Percentiles rank a stretch among this genome's conserved stretches.
phyloP scores from a whole-genome alignment of 2,329 filamentous ascomycete genomes.

The Calonectria pauciramosa region DNA sequence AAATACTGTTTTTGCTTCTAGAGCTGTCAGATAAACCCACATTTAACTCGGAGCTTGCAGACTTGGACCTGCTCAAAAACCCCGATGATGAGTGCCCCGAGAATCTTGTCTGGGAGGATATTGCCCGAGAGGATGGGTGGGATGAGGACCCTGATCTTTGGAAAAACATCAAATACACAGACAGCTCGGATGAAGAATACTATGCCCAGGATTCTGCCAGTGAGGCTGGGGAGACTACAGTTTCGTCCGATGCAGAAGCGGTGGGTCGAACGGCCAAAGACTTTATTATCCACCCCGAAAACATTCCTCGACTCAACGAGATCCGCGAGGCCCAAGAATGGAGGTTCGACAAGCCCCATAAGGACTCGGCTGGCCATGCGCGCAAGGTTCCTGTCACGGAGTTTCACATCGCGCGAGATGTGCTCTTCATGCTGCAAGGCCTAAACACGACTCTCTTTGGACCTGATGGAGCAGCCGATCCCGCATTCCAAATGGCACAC shows the following conservation, averaged over 20 bases:
- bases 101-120: slow-evolving; percentile 81
- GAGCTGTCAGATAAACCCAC: slow-evolving; percentile 86
- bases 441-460: slow-evolving; percentile 81
- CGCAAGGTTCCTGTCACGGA: slow-evolving; percentile 73
- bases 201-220: slow-evolving; percentile 54
- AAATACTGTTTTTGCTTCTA: slow-evolving; percentile 83
- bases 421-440: slow-evolving; percentile 87
- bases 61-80: slow-evolving; percentile 67
- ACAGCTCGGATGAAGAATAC: slow-evolving; percentile 71
- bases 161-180: slow-evolving; percentile 77
- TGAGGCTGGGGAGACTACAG: slow-evolving; percentile 49
- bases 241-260: slow-evolving; percentile 45
- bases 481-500: slow-evolving; percentile 61
- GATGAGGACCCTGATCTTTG: slow-evolving; percentile 77
- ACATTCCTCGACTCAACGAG: slow-evolving; percentile 48
- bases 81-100: slow-evolving; percentile 59
- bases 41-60: slow-evolving; percentile 75
- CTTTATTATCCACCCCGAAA: slow-evolving; percentile 53
- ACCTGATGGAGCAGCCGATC: slow-evolving; percentile 53
- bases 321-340: slow-evolving; percentile 53
- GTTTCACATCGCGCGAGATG: slow-evolving; percentile 80
- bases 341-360: slow-evolving; percentile 52
- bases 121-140: slow-evolving; percentile 82
- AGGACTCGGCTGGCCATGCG: slow-evolving; percentile 48
- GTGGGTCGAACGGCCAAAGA: slow-evolving; percentile 45